Evolutionary conservation across 192 early-diverging fungal species (phyloP).

Genomic region (Coemansia sp.): DNA sequence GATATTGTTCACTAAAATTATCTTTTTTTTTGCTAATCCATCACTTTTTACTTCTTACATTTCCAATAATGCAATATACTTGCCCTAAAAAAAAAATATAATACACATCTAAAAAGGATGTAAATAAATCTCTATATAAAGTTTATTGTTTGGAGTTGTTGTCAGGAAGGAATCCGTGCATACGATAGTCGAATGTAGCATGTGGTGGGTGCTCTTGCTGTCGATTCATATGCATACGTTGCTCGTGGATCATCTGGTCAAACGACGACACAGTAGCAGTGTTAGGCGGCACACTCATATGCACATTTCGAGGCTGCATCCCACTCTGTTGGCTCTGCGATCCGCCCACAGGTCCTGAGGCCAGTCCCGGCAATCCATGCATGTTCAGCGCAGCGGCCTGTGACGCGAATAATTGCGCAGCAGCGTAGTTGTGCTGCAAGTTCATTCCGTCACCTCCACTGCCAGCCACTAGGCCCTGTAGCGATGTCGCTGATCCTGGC

Average conservation of each 20-base stretch:
- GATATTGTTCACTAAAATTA: not conserved
- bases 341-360: slow-evolving; percentile 12
- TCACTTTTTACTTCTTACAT: not conserved
- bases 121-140: not conserved
- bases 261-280: slow-evolving; percentile 5
- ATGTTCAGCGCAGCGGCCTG: slow-evolving; percentile 14
- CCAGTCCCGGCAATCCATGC: not conserved
- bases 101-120: not conserved
- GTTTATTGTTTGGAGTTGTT: not conserved
- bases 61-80: not conserved
- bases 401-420: slow-evolving; percentile 28
- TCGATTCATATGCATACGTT: not conserved
- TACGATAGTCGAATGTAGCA: slow-evolving; percentile 11
- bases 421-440: slow-evolving; percentile 23
- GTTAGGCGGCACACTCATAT: not conserved
- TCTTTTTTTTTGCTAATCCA: not conserved
- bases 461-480: not conserved
- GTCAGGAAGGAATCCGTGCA: slow-evolving; percentile 12
- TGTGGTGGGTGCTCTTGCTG: not conserved
- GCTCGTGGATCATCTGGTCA: slow-evolving; percentile 26
- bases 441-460: not conserved
- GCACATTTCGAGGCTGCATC: not conserved
- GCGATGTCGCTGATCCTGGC: not conserved
- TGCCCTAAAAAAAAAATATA: not conserved
- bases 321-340: slow-evolving; percentile 6